Percentiles rank a stretch among this genome's conserved stretches.
Evolutionary conservation across 148 eudicot genomes (phyloP).

Genomic region (Rhododendron ovatum): DNA sequence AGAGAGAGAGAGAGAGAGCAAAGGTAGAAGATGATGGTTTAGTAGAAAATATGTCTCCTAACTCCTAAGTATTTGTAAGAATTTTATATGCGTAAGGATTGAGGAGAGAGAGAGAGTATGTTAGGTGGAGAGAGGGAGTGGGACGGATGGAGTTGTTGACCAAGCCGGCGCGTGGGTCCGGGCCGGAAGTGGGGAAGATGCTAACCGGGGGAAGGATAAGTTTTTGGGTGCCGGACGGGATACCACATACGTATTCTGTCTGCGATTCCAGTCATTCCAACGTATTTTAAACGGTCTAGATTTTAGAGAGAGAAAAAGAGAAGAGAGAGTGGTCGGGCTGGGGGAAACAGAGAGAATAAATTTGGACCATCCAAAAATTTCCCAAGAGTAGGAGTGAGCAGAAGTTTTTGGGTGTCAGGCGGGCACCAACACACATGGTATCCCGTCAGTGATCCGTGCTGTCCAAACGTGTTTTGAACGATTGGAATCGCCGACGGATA

Average conservation of each 20-base stretch:
- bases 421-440: too few relatives aligned
- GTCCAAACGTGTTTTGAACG: too few relatives aligned
- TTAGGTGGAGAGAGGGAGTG: background rate
- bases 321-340: too few relatives aligned
- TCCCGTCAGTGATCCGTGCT: rapidly evolving
- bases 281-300: too few relatives aligned
- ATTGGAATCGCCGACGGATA: too few relatives aligned
- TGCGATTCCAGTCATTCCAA: rapidly evolving
- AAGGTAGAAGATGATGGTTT: background rate
- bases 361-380: too few relatives aligned
- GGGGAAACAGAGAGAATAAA: too few relatives aligned
- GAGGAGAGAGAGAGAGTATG: background rate
- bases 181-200: background rate
- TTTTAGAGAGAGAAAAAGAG: too few relatives aligned
- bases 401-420: too few relatives aligned
- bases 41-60: background rate
- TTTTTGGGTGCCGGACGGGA: too few relatives aligned
- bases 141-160: background rate
- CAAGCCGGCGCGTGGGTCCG: background rate
- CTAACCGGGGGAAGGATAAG: background rate
- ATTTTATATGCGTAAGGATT: background rate
- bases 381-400: too few relatives aligned
- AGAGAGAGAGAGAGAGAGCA: background rate
- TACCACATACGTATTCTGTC: too few relatives aligned
- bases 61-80: background rate